phyloP scores from a whole-genome alignment of 1,139 yeast species.

The Wickerhamomyces sp. region DNA sequence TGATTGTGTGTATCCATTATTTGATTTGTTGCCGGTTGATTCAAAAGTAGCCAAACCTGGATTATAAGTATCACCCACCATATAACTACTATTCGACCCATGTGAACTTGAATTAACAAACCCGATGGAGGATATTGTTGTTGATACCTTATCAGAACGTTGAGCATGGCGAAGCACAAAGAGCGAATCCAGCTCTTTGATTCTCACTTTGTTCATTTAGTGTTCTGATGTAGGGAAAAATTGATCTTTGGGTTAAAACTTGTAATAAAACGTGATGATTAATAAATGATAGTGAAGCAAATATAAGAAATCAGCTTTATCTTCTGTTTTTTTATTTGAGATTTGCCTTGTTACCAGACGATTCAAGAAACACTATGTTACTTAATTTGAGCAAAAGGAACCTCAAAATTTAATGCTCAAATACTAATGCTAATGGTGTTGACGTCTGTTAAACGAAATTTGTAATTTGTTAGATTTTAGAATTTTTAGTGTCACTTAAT shows the following conservation, averaged over 20 bases:
- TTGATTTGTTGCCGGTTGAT: slow-evolving; percentile 22
- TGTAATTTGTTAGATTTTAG: too few relatives aligned
- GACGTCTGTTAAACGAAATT: too few relatives aligned
- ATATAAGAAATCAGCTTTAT: too few relatives aligned
- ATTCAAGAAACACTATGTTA: too few relatives aligned
- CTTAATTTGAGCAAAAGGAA: too few relatives aligned
- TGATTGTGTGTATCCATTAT: slow-evolving; percentile 23
- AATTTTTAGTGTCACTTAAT: neutral
- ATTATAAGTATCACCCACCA: slow-evolving; percentile 17
- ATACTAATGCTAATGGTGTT: too few relatives aligned
- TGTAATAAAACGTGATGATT: slow-evolving; percentile 19
- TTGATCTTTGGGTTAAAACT: neutral
- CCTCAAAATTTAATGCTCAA: too few relatives aligned
- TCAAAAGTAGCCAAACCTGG: slow-evolving; percentile 22
- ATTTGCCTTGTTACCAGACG: too few relatives aligned
- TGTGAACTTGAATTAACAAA: slow-evolving; percentile 8
- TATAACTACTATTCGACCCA: slow-evolving; percentile 3
- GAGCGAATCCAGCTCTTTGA: slow-evolving; percentile 18
- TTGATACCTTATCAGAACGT: slow-evolving; percentile 22
- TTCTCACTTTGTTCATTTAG: slow-evolving; percentile 3
- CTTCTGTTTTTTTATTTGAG: too few relatives aligned
- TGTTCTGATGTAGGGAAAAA: neutral
- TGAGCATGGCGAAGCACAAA: slow-evolving; percentile 25
- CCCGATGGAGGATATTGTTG: slow-evolving; percentile 23
- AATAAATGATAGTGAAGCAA: too few relatives aligned